Base-by-base conservation (phyloP, 1,139 yeast species). In the Hansenula lynferdii region DNA sequence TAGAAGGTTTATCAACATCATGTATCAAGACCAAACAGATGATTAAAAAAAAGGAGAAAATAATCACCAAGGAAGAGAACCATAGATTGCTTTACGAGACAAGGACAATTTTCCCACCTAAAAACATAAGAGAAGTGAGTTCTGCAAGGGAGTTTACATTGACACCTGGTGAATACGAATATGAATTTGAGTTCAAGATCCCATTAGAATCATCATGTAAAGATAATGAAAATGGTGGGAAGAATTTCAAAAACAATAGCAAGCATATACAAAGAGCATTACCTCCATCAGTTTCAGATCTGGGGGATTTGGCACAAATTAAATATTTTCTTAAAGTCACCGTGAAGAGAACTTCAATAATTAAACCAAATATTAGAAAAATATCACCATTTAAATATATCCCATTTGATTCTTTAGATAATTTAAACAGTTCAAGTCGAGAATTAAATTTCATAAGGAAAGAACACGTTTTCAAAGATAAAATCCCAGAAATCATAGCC, bases 321-420 rank as follows among this genome's bases (percentile, higher is more conserved):
- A 64, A 66, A 33, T 78, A 78, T 51, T 77, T 69, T 49, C 64
- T 80, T 39, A 79, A 79, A 53, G 84, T 69, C 9, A 78, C 85
- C 0, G 77, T 80, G 35, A 75, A 72, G 42, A 58, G 82, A 39
- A 63, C 81, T 2, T 70, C 80, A 5, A 53, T 79, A 34, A 57
- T 78, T 39, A 75, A 74, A 44, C 45, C 69, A 30, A 79, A 77
- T 45, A 55, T 73, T 30, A 60, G 84, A 34, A 59, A 70, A 6
- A 57, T 56, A 33, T 73, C 69, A 38, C 80, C 80, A 2, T 75
- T 80, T 47, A 60, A 64, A 2, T 75, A 79, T 43, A 53, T 74
- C 25, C 85, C 84, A 0, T 60, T 75, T 37, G 84, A 78, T 49
- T 58, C 62, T 29, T 65, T 65, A 5, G 50, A 41, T 5, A 24